Percentiles rank a stretch among this genome's conserved stretches.
Conservation (phyloP, 345 rosid species). For the Mangifera indica region DNA sequence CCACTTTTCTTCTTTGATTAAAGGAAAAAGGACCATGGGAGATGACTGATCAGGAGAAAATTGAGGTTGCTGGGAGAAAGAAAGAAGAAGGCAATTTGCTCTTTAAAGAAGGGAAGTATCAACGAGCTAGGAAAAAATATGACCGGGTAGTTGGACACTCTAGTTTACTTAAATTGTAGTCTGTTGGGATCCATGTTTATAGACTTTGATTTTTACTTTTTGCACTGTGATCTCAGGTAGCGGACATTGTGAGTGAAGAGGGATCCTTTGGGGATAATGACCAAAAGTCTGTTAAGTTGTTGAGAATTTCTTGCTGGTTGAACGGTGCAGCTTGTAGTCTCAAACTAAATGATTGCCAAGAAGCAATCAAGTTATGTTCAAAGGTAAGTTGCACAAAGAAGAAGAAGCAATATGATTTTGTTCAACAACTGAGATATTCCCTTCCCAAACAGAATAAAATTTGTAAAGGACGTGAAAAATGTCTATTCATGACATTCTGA, state of each 20-base stretch:
- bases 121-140: too few species aligned
- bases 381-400: slow-evolving; percentile 32
- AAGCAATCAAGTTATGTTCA: slow-evolving; percentile 48
- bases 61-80: slow-evolving; percentile 45
- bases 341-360: slow-evolving; percentile 45
- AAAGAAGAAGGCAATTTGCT: slow-evolving; percentile 62
- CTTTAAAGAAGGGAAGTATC: slow-evolving; percentile 27
- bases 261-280: slow-evolving; percentile 44
- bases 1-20: not conserved
- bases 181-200: not conserved
- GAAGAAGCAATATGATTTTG: not conserved
- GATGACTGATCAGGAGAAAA: slow-evolving; percentile 49
- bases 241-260: slow-evolving; percentile 46
- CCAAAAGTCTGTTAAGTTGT: slow-evolving; percentile 36
- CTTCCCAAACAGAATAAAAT: too few species aligned
- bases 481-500: not conserved
- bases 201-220: slow-evolving; percentile 3
- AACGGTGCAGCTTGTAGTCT: slow-evolving; percentile 65
- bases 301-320: slow-evolving; percentile 57
- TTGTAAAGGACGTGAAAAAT: not conserved
- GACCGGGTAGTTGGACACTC: slow-evolving; percentile 25
- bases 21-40: slow-evolving; percentile 53
- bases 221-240: slow-evolving; percentile 36
- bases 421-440: not conserved
- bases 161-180: slow-evolving; percentile 6